Base-by-base conservation (phyloP, 2,329 filamentous ascomycete genomes). In the Hypoxylon sp. region DNA sequence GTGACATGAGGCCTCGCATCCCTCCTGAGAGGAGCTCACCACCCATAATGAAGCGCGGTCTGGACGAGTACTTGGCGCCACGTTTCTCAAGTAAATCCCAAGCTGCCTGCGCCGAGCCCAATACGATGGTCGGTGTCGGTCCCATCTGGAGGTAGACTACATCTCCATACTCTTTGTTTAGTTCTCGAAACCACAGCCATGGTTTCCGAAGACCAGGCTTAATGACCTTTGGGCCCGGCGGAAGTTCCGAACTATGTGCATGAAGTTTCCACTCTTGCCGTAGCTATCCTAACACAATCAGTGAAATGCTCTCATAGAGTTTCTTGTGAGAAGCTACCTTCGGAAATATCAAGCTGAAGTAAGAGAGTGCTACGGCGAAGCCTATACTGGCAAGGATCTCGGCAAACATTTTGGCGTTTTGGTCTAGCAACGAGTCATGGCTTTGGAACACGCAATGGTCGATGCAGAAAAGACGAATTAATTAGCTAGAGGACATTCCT, bases 11-110 rank as follows among this genome's bases (percentile, higher is more conserved):
- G 0, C 81, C 80, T 3, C 80, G 74, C 75, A 81, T 75, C 0
- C 80, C 80, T 0, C 75, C 78, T 0, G 81, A 82, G 0, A 82
- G 71, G 0, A 81, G 71, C 43, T 83, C 80, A 1, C 79, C 78
- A 25, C 81, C 81, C 76, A 82, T 80, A 61, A 83, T 81, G 66
- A 83, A 83, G 2, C 81, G 75, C 0, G 82, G 81, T 0, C 82
- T 76, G 0, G 81, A 83, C 0, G 81, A 82, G 60, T 81, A 83
- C 39, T 80, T 76, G 2, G 79, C 74, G 1, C 81, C 81, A 3
- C 78, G 77, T 57, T 79, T 81, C 67, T 83, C 81, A 0, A 82
- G 76, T 0, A 82, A 74, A 34, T 82, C 80, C 78, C 79, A 81
- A 0, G 80, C 80, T 1, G 79, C 79, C 43, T 80, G 78, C 0